These are phyloP conservation scores for Haematococcus lacustris DNA, from an alignment of 139 green algal genomes.

Conservation along the genomic window DNA sequence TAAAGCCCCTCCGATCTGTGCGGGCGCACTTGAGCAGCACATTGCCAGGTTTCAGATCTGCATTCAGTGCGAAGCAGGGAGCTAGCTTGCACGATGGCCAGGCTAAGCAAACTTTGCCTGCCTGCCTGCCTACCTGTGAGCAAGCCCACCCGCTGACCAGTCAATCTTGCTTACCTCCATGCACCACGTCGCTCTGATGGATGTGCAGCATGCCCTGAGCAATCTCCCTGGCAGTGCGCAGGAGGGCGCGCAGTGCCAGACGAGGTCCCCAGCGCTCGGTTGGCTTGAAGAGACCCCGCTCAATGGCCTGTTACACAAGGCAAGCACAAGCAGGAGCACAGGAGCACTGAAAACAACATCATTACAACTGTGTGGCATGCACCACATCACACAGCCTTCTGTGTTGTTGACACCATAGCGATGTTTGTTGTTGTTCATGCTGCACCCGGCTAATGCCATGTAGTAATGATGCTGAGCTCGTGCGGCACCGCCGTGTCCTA, in stretches of 20 bases:
- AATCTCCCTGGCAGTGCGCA: conserved; percentile 26
- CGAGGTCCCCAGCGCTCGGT: conserved; percentile 19
- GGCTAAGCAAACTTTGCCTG: not conserved
- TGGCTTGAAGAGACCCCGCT: conserved; percentile 15
- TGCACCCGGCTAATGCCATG: too few species aligned
- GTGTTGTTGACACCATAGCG: too few species aligned
- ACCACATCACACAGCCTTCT: too few species aligned
- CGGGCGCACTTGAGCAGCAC: conserved; percentile 22
- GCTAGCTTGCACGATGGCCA: not conserved
- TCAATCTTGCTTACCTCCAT: not conserved
- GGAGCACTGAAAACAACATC: too few species aligned
- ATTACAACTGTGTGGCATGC: too few species aligned
- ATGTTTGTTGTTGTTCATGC: too few species aligned
- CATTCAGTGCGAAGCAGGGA: conserved; percentile 13
- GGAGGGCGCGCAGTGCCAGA: conserved; percentile 24
- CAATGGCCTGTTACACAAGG: too few species aligned
- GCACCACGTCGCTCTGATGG: conserved; percentile 2
- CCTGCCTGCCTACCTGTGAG: not conserved
- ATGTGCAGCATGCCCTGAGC: conserved; percentile 14
- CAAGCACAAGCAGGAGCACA: too few species aligned
- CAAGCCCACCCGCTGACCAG: not conserved
- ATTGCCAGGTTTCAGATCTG: conserved; percentile 25
- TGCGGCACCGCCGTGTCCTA: too few species aligned
- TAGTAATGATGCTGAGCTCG: too few species aligned
- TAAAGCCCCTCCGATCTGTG: conserved; percentile 20